Evolutionary conservation across 2,329 filamentous ascomycete genomes (phyloP).

Genomic region (Colletotrichum chrysophilum): DNA sequence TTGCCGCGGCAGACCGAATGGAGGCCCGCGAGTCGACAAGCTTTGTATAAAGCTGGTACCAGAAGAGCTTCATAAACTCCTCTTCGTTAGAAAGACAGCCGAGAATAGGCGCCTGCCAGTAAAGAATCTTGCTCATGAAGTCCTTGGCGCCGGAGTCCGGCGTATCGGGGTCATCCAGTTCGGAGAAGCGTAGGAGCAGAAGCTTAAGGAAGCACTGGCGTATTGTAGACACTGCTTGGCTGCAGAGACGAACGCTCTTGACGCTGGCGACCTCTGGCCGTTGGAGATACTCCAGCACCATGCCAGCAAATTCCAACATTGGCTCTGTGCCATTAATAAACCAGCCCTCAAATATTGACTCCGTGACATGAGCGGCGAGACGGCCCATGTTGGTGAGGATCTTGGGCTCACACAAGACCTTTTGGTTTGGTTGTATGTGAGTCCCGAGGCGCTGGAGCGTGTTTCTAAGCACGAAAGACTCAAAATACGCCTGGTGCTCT

Average conservation of each 20-base stretch:
- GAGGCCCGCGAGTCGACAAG: conserved; percentile 72
- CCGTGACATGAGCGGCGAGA: conserved; percentile 80
- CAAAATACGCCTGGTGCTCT: conserved; percentile 94
- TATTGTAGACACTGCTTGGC: conserved; percentile 78
- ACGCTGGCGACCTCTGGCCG: conserved; percentile 79
- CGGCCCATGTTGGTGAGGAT: conserved; percentile 86
- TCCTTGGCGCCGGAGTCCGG: conserved; percentile 67
- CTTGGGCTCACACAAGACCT: conserved; percentile 78
- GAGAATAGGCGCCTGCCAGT: conserved; percentile 94
- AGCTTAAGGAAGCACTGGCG: conserved; percentile 79
- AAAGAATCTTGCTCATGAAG: conserved; percentile 85
- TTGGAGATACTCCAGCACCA: conserved; percentile 86
- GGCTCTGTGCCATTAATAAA: conserved; percentile 87
- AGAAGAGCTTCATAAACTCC: conserved; percentile 84
- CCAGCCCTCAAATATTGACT: conserved; percentile 95
- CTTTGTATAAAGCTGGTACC: conserved; percentile 92
- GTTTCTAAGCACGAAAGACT: conserved; percentile 83
- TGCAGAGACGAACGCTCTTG: conserved; percentile 92
- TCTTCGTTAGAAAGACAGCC: conserved; percentile 78
- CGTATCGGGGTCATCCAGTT: conserved; percentile 72
- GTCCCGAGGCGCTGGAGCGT: conserved; percentile 75
- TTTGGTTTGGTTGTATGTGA: conserved; percentile 73
- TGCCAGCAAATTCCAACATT: conserved; percentile 85
- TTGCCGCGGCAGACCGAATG: conserved; percentile 78
- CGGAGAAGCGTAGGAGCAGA: conserved; percentile 81